Evolutionary conservation across 2,329 filamentous ascomycete species (phyloP), one percentile per base, ranked within the genome.

Genomic region (Blumeria graminis): DNA sequence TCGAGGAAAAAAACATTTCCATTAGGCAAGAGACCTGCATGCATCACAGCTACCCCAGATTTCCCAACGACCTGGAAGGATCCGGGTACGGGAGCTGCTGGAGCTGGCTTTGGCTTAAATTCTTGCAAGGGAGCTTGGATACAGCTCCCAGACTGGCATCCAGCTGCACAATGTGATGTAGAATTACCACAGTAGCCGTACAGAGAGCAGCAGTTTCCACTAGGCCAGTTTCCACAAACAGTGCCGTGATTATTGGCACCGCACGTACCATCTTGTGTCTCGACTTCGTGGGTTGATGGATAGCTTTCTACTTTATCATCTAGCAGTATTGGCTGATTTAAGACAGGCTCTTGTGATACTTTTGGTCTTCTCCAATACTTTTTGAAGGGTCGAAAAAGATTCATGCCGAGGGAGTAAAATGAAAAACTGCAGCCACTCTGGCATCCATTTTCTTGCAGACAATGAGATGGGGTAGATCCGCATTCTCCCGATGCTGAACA

Each of bases 1-100:
- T 81, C 78, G 14, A 80, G 67, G 66, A 81, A 81, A 39, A 77
- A 70, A 10, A 80, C 76, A 55, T 71, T 70, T 28, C 77, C 76
- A 61, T 80, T 78, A 13, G 71, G 74, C 69, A 80, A 70, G 22
- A 81, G 69, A 61, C 71, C 75, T 59, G 76, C 77, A 61, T 79
- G 76, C 78, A 81, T 81, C 14, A 72, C 76, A 43, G 77, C 76
- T n/a, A 80, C 77, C 60, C 78, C 78, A 55, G 75, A 76, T 57
- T 72, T 67, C 16, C 76, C 77, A 56, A 75, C 69, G 38, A 76
- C 64, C 1, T 66, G 65, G 61, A 79, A 72, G 38, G 66, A 66
- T 35, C 73, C 74, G 36, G 70, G 69, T 52, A 71, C 71, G 13
- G 68, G 62, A 56, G 70, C 70, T 13, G 64, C 66, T 35, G 73